A percentile compares a stretch with the other conserved stretches of the same genome.
Evolutionary conservation across 208 protist genomes (phyloP).

Genomic region (Endotrypanum monterogeii): DNA sequence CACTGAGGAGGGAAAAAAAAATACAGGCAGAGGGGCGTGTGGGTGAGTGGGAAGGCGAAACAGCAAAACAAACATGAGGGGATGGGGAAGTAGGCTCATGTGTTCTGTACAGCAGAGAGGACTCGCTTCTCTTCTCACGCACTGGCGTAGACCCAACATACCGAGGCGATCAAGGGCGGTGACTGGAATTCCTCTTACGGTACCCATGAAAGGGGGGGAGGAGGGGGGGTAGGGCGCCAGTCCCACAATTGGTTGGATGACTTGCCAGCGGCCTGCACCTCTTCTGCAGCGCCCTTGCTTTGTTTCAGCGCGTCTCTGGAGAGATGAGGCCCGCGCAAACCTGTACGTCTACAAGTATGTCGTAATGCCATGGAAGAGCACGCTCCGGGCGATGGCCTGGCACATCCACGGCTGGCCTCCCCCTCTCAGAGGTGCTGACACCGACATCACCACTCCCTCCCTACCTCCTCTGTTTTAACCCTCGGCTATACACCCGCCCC

Average conservation of each 20-base stretch:
- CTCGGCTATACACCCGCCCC: neutral
- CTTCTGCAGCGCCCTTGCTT: neutral
- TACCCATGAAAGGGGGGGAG: neutral
- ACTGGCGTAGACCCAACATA: neutral
- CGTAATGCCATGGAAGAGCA: neutral
- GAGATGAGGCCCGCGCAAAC: slow-evolving; percentile 1
- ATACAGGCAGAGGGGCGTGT: neutral
- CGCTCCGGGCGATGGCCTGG: neutral
- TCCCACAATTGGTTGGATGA: neutral
- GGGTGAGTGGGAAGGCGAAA: too few relatives aligned
- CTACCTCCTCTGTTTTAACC: neutral
- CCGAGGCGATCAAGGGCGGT: neutral
- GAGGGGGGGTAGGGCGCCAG: neutral
- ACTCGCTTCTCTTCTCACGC: neutral
- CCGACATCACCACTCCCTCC: neutral
- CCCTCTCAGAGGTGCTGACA: neutral
- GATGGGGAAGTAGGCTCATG: too few relatives aligned
- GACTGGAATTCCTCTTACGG: neutral
- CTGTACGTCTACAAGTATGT: neutral
- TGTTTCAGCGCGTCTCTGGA: neutral
- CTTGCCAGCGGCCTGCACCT: neutral
- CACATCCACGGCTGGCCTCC: neutral
- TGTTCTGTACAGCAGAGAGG: neutral
- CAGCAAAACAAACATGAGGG: too few relatives aligned
- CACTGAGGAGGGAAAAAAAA: neutral